Base-by-base conservation (phyloP, 495 filamentous ascomycete species). In the Neurospora hispaniola region DNA sequence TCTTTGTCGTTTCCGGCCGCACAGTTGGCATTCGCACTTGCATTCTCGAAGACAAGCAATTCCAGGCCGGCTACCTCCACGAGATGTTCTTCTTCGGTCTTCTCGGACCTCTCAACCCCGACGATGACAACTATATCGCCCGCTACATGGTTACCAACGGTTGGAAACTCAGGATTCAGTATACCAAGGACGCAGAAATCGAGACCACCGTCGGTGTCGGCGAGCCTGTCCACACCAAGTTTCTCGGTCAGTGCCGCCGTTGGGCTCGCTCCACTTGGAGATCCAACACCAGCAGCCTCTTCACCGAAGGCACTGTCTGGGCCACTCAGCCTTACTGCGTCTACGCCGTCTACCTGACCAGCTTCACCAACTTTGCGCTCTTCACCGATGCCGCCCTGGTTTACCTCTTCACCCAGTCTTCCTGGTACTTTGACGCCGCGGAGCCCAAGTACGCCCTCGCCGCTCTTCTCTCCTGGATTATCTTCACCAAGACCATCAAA, bases 121-220 rank as follows among this genome's bases (percentile, higher is more conserved):
- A 91, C 79, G 89, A 91, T 77, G 91, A 92, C 81, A 91, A 92
- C 77, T 92, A 88, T 77, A 85, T 88, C 74, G 92, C 90, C 1
- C 85, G 90, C 10, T 92, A 86, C 83, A 79, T 86, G 72, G 88
- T 90, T 41, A 79, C 77, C 42, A 75, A 83, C 69, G 82, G 85
- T 20, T 91, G 85, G 86, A 84, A 86, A 70, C 89, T 89, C 66
- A 85, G 86, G 74, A 85, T 92, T 74, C 90, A 92, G 79, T 86
- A 89, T 78, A 84, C 86, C 70, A 75, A 80, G 4, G 86, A 88
- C 69, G 84, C 88, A 31, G 82, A 86, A 59, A 84, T 92, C 43
- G 82, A 86, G 74, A 92, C 89, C 4, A 89, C 85, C 0, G 81
- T 92, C 4, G 89, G 89, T 62, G 73, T 76, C 20, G 70, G 70